Percentiles rank a stretch among this genome's conserved stretches.
These are phyloP conservation scores for Haplographium delicatum DNA, from an alignment of 495 filamentous ascomycete species.

Conservation along the genomic window DNA sequence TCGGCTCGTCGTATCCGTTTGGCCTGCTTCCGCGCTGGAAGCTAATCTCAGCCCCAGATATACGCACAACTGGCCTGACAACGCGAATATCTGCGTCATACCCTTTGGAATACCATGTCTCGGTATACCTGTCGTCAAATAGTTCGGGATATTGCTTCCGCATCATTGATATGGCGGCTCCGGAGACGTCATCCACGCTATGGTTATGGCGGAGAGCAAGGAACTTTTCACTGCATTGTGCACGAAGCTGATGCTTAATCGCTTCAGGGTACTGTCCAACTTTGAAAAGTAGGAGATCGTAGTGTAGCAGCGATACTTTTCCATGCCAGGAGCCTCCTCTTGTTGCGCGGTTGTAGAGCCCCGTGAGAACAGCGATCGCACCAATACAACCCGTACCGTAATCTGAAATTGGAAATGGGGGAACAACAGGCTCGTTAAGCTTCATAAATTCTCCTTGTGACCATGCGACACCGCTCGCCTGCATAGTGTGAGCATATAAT, in stretches of 20 bases:
- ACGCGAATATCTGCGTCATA: conserved; percentile 6
- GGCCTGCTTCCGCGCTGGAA: conserved; percentile 9
- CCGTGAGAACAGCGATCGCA: conserved; percentile 47
- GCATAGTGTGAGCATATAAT: neutral
- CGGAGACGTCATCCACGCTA: conserved; percentile 12
- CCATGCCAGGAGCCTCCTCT: conserved; percentile 14
- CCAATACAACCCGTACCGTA: conserved; percentile 67
- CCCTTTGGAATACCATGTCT: conserved; percentile 10
- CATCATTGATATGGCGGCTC: conserved; percentile 1
- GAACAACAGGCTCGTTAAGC: conserved; percentile 59
- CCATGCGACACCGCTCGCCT: conserved; percentile 60
- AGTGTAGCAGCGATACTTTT: conserved; percentile 13
- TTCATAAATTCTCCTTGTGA: conserved; percentile 67
- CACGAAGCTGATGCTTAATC: conserved; percentile 3
- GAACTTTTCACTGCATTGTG: neutral
- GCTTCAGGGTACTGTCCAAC: conserved; percentile 5
- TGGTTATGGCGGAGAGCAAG: conserved; percentile 5
- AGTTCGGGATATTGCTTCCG: conserved; percentile 3
- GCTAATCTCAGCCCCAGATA: conserved; percentile 3
- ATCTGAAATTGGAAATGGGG: conserved; percentile 75
- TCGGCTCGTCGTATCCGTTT: conserved; percentile 9
- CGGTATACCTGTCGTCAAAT: neutral
- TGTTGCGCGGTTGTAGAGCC: conserved; percentile 10
- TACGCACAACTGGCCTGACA: conserved; percentile 8
- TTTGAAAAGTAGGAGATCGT: conserved; percentile 14